These are phyloP conservation scores for Daldinia bambusicola DNA, from an alignment of 495 filamentous ascomycete genomes.

Conservation along the genomic window DNA sequence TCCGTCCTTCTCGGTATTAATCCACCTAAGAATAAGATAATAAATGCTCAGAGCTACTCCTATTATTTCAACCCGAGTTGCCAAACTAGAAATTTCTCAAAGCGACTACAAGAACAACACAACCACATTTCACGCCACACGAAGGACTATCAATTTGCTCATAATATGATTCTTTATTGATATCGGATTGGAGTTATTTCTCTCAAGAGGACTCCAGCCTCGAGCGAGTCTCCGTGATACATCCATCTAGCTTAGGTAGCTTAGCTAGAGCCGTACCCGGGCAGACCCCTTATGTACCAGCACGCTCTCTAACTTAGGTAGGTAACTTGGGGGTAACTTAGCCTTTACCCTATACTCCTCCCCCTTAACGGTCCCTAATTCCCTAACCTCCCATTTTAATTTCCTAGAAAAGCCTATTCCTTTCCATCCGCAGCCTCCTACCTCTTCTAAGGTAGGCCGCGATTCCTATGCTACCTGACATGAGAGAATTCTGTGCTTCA, in stretches of 20 bases:
- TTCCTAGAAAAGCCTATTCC: background rate
- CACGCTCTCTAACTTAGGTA: constrained; percentile 18
- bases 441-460: background rate
- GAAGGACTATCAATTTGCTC: background rate
- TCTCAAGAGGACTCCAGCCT: constrained; percentile 42
- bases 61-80: no score
- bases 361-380: background rate
- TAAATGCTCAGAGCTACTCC: no score
- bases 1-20: no score
- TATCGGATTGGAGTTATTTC: constrained; percentile 41
- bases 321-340: background rate
- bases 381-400: background rate
- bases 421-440: background rate
- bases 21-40: no score
- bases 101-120: background rate
- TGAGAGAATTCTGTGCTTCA: background rate
- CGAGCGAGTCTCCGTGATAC: constrained; percentile 30
- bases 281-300: constrained; percentile 24
- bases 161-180: constrained; percentile 19
- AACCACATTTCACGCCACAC: background rate
- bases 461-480: background rate
- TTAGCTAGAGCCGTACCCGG: constrained; percentile 11
- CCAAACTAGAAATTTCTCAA: background rate
- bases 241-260: background rate
- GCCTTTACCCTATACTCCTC: background rate